phyloP scores from a whole-genome alignment of 345 rosid genomes.

The Lepidium africanum region DNA sequence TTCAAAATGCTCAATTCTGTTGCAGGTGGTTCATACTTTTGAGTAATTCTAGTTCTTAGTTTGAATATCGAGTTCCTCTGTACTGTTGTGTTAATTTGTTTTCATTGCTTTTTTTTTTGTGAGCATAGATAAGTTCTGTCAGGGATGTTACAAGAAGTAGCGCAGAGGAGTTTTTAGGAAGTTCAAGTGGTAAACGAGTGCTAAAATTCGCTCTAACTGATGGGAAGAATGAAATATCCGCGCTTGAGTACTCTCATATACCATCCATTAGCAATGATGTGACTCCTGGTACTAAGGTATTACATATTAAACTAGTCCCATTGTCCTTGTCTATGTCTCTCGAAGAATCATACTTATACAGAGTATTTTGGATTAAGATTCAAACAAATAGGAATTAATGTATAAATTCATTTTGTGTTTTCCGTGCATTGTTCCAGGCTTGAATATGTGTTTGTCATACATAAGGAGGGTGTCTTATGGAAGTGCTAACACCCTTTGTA shows the following conservation, averaged over 20 bases:
- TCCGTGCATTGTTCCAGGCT: background rate
- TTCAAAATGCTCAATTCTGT: background rate
- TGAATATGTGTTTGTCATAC: background rate
- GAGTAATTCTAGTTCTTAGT: background rate
- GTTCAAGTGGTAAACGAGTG: constrained; percentile 45
- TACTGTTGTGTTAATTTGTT: background rate
- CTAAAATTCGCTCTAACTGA: constrained; percentile 63
- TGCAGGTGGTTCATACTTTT: background rate
- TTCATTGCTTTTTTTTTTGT: background rate
- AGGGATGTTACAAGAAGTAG: constrained; percentile 69
- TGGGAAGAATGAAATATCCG: constrained; percentile 61
- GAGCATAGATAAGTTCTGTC: constrained; percentile 49
- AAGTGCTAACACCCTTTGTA: background rate
- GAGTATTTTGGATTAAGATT: background rate
- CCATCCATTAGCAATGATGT: constrained; percentile 49
- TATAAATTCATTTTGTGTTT: background rate
- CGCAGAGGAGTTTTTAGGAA: constrained; percentile 44
- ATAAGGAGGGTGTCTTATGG: background rate
- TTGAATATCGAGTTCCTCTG: background rate
- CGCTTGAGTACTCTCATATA: constrained; percentile 60
- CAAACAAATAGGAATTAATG: background rate
- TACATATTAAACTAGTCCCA: background rate
- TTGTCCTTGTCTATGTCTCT: background rate
- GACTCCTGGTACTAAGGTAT: constrained; percentile 87
- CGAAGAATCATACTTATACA: background rate